These are phyloP conservation scores for Pseudocercospora eumusae DNA, from an alignment of 2,329 filamentous ascomycete species.

Conservation along the genomic window DNA sequence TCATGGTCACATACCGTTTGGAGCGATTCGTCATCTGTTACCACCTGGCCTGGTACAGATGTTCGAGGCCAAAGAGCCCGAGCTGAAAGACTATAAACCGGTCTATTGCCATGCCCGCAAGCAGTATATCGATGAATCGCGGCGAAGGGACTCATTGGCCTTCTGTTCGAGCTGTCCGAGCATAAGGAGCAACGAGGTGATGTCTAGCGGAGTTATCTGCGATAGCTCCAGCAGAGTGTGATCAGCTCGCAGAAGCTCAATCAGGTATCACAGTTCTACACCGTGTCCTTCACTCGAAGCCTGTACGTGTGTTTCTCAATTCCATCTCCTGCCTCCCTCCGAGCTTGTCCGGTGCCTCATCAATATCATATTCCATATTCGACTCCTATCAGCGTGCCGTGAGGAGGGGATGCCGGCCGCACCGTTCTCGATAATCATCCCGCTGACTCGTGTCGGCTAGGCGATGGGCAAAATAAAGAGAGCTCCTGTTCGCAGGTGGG, in stretches of 20 bases:
- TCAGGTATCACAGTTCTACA: too few relatives aligned
- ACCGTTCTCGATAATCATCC: background rate
- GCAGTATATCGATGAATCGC: background rate
- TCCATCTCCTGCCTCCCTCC: background rate
- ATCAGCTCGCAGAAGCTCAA: too few relatives aligned
- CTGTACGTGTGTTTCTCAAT: too few relatives aligned
- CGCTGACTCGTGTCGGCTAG: background rate
- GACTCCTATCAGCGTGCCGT: background rate
- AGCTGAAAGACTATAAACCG: background rate
- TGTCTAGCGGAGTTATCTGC: background rate
- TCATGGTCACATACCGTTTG: background rate
- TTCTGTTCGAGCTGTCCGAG: background rate
- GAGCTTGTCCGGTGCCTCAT: background rate
- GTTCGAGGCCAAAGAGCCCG: background rate
- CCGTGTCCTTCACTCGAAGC: too few relatives aligned
- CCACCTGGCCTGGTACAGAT: background rate
- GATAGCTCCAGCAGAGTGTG: background rate
- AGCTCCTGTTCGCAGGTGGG: slow-evolving; percentile 1
- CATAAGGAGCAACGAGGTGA: background rate
- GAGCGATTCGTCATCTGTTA: background rate
- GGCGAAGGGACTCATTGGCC: background rate
- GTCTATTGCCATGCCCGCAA: background rate
- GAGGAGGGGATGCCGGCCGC: background rate
- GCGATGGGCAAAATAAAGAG: background rate
- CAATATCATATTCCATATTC: background rate